Evolutionary conservation across 768 basidiomycete genomes (phyloP).

Genomic region (Mycena galopus): DNA sequence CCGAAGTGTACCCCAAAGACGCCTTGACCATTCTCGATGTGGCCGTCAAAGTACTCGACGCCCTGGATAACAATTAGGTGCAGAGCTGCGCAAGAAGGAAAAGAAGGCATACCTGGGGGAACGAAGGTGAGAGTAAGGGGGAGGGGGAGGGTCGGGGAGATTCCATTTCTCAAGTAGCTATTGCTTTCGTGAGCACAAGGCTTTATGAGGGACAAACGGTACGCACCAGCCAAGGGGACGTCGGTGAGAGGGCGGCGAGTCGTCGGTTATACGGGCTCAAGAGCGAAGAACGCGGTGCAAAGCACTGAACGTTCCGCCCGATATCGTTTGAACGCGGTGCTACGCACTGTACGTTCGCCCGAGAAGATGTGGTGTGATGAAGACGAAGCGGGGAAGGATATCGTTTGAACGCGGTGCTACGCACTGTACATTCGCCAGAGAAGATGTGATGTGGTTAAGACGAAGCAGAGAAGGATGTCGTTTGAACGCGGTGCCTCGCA

Average conservation of each 20-base stretch:
- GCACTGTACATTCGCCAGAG: conserved; percentile 5
- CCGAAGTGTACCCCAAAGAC: conserved; percentile 34
- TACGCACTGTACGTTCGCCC: conserved; percentile 10
- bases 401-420: conserved; percentile 21
- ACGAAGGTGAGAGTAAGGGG: not conserved
- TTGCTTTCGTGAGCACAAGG: not conserved
- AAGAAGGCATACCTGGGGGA: conserved; percentile 12
- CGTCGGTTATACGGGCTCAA: conserved; percentile 14
- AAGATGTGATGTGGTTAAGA: not conserved
- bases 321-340: conserved; percentile 22
- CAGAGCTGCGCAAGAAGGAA: conserved; percentile 1
- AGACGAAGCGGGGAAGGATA: not conserved
- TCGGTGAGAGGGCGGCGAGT: not conserved
- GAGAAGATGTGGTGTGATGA: not conserved
- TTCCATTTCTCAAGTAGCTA: conserved; percentile 20
- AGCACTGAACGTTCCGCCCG: conserved; percentile 13
- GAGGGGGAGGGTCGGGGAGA: conserved; percentile 10
- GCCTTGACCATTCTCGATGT: conserved; percentile 18
- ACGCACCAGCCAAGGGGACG: conserved; percentile 2
- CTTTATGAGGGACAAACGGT: conserved; percentile 10
- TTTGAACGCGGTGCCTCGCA: conserved; percentile 24
- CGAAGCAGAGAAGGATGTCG: not conserved
- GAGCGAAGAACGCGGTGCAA: conserved; percentile 9
- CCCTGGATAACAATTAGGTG: not conserved
- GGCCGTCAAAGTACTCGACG: conserved; percentile 20